Conservation (phyloP, 2,329 filamentous ascomycete genomes). For the Hypoxylon sp. region DNA sequence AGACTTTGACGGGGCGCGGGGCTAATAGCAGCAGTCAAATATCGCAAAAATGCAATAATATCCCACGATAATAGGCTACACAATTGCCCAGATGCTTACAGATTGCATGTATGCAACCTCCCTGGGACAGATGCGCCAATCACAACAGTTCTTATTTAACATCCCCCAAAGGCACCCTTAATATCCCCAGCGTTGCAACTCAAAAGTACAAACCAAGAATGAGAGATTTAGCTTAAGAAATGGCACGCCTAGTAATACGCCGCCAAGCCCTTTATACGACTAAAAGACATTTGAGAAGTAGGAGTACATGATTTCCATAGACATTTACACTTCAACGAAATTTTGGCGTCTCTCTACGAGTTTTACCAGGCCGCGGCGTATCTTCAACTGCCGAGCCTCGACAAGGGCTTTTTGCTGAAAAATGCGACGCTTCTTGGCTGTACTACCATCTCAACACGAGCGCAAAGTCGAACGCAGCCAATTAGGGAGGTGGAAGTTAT, state of each 20-base stretch:
- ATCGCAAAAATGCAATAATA: constrained; percentile 11
- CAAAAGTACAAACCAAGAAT: constrained; percentile 6
- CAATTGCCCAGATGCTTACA: constrained; percentile 29
- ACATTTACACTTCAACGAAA: constrained; percentile 9
- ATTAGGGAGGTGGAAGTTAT: constrained; percentile 17
- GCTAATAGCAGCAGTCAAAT: constrained; percentile 16
- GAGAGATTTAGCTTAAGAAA: constrained; percentile 10
- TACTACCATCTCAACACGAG: constrained; percentile 21
- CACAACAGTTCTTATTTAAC: constrained; percentile 2
- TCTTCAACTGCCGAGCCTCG: constrained; percentile 31
- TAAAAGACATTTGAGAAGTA: constrained; percentile 4
- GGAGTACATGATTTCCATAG: constrained; percentile 4
- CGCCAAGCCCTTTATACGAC: constrained; percentile 16
- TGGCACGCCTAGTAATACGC: constrained; percentile 1
- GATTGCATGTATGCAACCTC: constrained; percentile 17
- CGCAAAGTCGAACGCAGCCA: constrained; percentile 18
- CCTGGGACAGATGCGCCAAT: constrained; percentile 14
- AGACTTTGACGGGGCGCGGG: constrained; percentile 9
- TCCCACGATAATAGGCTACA: constrained; percentile 21
- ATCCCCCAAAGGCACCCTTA: constrained; percentile 11
- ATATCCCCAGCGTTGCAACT: constrained; percentile 8
- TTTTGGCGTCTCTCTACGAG: background rate
- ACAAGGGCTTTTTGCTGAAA: background rate
- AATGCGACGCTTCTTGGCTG: constrained; percentile 5
- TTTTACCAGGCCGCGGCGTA: constrained; percentile 4